phyloP scores from a whole-genome alignment of 2,329 filamentous ascomycete genomes.

The Ophiostoma australiae region DNA sequence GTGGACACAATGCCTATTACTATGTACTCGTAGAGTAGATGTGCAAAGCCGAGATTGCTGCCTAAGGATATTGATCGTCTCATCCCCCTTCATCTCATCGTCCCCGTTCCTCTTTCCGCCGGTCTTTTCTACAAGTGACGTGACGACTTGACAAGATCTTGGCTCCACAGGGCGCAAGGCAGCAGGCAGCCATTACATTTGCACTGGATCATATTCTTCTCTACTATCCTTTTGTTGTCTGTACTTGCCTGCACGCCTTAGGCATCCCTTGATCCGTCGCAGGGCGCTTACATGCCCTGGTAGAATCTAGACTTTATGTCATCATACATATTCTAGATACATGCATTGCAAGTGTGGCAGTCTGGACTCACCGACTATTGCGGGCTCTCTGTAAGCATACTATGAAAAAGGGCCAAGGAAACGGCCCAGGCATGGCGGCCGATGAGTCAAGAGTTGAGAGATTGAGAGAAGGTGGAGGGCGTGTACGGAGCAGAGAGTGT shows the following conservation, averaged over 20 bases:
- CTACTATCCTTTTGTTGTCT: background rate
- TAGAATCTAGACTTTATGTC: background rate
- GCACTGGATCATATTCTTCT: background rate
- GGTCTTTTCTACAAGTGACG: background rate
- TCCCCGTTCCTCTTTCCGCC: background rate
- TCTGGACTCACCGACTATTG: conserved; percentile 5
- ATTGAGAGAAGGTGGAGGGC: background rate
- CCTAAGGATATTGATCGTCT: conserved; percentile 8
- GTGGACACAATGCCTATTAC: background rate
- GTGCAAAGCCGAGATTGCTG: background rate
- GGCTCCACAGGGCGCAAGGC: conserved; percentile 20
- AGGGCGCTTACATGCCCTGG: background rate
- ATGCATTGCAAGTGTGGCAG: background rate
- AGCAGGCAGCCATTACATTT: conserved; percentile 20
- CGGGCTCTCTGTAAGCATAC: background rate
- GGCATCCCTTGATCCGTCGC: background rate
- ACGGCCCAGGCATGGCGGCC: background rate
- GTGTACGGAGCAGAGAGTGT: background rate
- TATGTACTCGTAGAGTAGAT: too few relatives aligned
- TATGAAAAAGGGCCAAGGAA: background rate
- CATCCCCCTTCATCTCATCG: background rate
- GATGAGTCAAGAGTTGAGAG: conserved; percentile 2
- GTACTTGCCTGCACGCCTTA: background rate
- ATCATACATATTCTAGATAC: background rate
- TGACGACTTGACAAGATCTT: background rate